phyloP scores from a whole-genome alignment of 1,284 basidiomycete species.

The Rhodotorula sp. region DNA sequence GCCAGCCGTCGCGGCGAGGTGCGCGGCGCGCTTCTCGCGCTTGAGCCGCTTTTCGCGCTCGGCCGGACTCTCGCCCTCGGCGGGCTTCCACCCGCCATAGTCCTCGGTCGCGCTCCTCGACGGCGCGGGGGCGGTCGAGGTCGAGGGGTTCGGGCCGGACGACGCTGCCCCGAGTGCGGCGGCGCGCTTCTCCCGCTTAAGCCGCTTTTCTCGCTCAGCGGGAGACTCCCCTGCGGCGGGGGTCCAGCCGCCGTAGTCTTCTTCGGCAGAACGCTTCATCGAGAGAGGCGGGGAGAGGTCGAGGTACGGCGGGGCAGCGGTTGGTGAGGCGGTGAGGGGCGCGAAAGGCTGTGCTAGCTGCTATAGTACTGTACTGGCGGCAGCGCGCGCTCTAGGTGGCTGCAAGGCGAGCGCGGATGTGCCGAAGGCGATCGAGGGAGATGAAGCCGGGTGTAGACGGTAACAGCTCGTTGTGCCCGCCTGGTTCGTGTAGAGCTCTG shows the following conservation, averaged over 20 bases:
- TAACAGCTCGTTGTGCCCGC: no score
- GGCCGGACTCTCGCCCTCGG: constrained; percentile 25
- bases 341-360: no score
- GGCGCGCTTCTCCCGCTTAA: constrained; percentile 34
- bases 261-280: not conserved
- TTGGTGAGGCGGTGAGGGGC: no score
- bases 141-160: not conserved
- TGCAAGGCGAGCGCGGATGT: no score
- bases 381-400: no score
- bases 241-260: constrained; percentile 27
- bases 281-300: no score
- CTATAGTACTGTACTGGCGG: no score
- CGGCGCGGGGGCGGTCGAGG: not conserved
- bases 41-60: constrained; percentile 37
- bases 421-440: no score
- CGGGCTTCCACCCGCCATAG: constrained; percentile 28
- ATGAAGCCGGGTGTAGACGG: no score
- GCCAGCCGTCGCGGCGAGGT: constrained; percentile 3
- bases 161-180: constrained; percentile 9
- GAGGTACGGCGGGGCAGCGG: not conserved
- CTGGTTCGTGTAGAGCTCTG: no score
- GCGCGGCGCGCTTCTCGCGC: constrained; percentile 29
- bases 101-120: not conserved
- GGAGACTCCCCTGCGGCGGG: constrained; percentile 25
- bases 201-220: constrained; percentile 35